Conservation (phyloP, 805 yeast species). For the Tetrapisispora pingtungensis region DNA sequence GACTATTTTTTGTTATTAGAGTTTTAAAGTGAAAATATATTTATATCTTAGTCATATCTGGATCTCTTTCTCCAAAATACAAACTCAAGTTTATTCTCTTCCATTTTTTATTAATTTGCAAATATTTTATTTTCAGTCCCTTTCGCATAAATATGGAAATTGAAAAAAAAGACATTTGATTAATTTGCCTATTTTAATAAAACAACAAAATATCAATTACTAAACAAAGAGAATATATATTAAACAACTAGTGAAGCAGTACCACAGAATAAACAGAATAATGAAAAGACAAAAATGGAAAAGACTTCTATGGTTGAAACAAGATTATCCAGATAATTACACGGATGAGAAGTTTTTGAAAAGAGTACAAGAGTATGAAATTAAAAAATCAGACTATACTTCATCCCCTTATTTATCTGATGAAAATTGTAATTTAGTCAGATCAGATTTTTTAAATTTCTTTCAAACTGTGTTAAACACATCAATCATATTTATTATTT, state of each 20-base stretch:
- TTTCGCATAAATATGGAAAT: background rate
- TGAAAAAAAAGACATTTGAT: too few species aligned
- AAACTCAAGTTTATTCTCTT: too few species aligned
- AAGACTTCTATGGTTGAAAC: conserved; percentile 73
- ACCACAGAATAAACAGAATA: too few species aligned
- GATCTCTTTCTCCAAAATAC: too few species aligned
- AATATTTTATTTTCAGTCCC: background rate
- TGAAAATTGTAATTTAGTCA: conserved; percentile 11
- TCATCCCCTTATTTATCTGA: conserved; percentile 7
- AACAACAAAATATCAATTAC: background rate
- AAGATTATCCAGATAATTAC: conserved; percentile 85
- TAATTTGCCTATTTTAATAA: too few species aligned
- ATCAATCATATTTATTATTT: conserved; percentile 55
- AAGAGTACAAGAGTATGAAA: conserved; percentile 10
- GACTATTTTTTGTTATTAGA: background rate
- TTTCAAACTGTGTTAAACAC: conserved; percentile 41
- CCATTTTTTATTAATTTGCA: background rate
- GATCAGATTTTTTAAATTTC: conserved; percentile 18
- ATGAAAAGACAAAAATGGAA: conserved; percentile 49
- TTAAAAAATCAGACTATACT: conserved; percentile 10
- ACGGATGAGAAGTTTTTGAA: conserved; percentile 68
- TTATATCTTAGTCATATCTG: too few species aligned
- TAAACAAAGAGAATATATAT: background rate
- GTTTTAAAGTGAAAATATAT: background rate
- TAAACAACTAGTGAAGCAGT: too few species aligned